Base-by-base conservation (phyloP, 352 stramenopile genomes). In the Phytophthora melonis region DNA sequence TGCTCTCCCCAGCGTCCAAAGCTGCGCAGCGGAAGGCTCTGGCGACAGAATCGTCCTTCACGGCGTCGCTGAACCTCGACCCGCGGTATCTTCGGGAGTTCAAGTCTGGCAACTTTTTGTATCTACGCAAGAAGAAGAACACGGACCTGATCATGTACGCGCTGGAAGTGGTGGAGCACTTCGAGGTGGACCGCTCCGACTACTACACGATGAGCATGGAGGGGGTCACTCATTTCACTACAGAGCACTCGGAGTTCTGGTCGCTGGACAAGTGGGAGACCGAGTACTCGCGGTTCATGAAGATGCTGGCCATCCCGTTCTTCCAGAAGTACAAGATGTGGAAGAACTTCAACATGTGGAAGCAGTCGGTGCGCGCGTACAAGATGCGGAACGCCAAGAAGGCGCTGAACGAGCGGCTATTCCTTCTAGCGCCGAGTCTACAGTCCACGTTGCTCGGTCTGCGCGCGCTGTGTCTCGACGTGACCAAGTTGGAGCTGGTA, bases 341-440 rank as follows among this genome's bases (percentile, higher is more conserved):
- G 95, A 99, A 99, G 76, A 97, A 91, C 66, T 99, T 97, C 68
- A 96, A 91, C 27, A 92, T 98, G 55, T 99, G 96, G 96, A 98
- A 97, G 67, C 84, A 89, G 58, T 90, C 83, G 10, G 87, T 99
- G 43, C 93, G 91, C 10, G 71, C 83, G 0, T 83, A 75, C 68
- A 98, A 98, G 79, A 97, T 96, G 68, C 75, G 83, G 16, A 88
- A 92, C 50, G 93, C 94, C 25, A 95, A 93, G 66, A 89, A 93
- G 32, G 74, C 79, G 5, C 72, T 99, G 10, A 89, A 93, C 50
- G 86, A 92, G 32, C 73, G 81, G 21, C 78, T 99, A 1, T 99
- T 99, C 59, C 27, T 98, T 7, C 82, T 99, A 53, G 89, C 94
- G 9, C 85, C 91, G 5, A 86, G 79, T 66, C 88, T 99, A 6